These are phyloP conservation scores for Vaccinium corymbosum DNA, from an alignment of 148 eudicot genomes.

Conservation along the genomic window DNA sequence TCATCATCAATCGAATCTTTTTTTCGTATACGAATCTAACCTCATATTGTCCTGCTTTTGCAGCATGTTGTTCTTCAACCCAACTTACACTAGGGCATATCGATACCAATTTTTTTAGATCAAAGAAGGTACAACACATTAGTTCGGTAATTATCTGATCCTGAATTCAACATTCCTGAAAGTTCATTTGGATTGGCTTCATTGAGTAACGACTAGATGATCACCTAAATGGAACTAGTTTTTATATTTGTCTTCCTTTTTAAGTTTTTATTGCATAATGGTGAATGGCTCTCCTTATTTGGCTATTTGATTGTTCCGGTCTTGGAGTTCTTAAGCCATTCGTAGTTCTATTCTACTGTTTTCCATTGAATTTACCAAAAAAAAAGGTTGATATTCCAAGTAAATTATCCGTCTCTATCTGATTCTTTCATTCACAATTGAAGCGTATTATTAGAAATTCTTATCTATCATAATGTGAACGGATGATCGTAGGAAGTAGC, in stretches of 20 bases:
- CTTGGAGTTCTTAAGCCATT: not conserved
- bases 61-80: slow-evolving; percentile 50
- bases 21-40: not conserved
- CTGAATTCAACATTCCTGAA: not conserved
- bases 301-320: not conserved
- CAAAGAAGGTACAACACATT: not conserved
- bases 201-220: not conserved
- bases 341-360: not conserved
- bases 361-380: not conserved
- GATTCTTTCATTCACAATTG: not conserved
- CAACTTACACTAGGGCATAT: slow-evolving; percentile 6
- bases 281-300: not conserved
- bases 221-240: not conserved
- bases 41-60: not conserved
- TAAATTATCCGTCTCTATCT: not conserved
- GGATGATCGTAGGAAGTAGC: not conserved
- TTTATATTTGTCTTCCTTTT: not conserved
- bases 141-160: not conserved
- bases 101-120: not conserved
- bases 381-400: not conserved
- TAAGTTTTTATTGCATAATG: not conserved
- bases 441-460: not conserved
- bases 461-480: not conserved
- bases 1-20: too few relatives aligned
- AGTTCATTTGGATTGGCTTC: not conserved